phyloP scores from a whole-genome alignment of 345 rosid species.

The Populus davidiana region DNA sequence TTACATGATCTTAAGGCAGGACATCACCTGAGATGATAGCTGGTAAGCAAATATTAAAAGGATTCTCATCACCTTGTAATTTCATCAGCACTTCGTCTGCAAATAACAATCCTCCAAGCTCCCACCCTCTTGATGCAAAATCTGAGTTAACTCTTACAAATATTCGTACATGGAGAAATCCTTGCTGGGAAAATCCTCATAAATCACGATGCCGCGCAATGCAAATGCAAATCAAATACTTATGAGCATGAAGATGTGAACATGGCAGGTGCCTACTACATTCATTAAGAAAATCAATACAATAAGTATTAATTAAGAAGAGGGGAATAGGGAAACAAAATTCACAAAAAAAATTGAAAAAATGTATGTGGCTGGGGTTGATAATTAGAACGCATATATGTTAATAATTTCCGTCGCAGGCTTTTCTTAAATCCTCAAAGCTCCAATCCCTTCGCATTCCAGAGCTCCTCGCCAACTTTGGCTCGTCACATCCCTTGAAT shows the following conservation, averaged over 20 bases:
- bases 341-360: too few species aligned
- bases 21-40: too few species aligned
- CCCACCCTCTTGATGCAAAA: not conserved
- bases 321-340: too few species aligned
- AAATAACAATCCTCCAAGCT: too few species aligned
- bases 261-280: not conserved
- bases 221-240: not conserved
- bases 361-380: too few species aligned
- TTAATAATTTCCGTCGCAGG: not conserved
- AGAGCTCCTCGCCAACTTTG: constrained; percentile 68
- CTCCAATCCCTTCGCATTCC: constrained; percentile 98
- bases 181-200: not conserved
- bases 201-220: not conserved
- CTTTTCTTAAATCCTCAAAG: constrained; percentile 61
- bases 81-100: too few species aligned
- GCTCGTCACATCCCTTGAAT: constrained; percentile 31
- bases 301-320: not conserved
- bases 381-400: not conserved
- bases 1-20: too few species aligned
- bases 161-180: not conserved
- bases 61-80: too few species aligned
- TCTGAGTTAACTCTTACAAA: not conserved
- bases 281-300: not conserved
- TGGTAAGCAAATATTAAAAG: too few species aligned
- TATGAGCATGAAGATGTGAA: not conserved